phyloP scores from a whole-genome alignment of 2,329 filamentous ascomycete species.

The Ceratocystis destructans region DNA sequence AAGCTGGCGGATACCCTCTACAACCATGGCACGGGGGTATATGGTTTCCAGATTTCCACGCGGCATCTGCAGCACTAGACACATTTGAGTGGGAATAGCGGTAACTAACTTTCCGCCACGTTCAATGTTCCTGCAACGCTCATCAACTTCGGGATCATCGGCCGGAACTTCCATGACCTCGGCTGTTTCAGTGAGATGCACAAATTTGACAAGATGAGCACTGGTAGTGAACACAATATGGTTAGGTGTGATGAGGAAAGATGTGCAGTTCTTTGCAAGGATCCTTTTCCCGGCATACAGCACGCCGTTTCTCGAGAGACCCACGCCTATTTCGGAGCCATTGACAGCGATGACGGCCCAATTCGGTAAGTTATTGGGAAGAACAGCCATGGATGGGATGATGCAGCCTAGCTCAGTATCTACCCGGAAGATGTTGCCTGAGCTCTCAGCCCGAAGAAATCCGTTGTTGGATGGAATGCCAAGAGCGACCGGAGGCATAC shows the following conservation, averaged over 20 bases:
- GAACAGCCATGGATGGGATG: constrained; percentile 17
- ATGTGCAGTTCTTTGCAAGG: constrained; percentile 79
- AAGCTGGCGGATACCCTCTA: constrained; percentile 72
- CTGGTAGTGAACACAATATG: constrained; percentile 89
- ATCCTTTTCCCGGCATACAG: constrained; percentile 64
- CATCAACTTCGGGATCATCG: constrained; percentile 83
- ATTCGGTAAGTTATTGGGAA: constrained; percentile 27
- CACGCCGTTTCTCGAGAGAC: constrained; percentile 61
- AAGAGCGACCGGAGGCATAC: neutral
- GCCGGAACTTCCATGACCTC: constrained; percentile 66
- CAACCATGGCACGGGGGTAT: constrained; percentile 79
- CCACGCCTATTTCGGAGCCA: constrained; percentile 36
- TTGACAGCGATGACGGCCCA: constrained; percentile 36
- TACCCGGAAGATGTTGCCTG: constrained; percentile 12
- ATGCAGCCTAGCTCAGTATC: constrained; percentile 6
- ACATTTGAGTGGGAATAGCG: constrained; percentile 77
- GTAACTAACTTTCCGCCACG: constrained; percentile 76
- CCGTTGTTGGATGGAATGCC: constrained; percentile 11
- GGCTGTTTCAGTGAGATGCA: constrained; percentile 54
- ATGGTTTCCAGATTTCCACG: constrained; percentile 92
- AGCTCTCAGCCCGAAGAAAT: constrained; percentile 8
- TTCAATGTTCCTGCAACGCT: constrained; percentile 83
- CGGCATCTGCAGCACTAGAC: constrained; percentile 84
- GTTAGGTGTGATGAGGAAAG: constrained; percentile 64
- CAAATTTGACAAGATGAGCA: constrained; percentile 85